Percentiles rank a stretch among this genome's conserved stretches.
These are phyloP conservation scores for Monosporascus sp. DNA, from an alignment of 2,329 filamentous ascomycete genomes.

Conservation along the genomic window DNA sequence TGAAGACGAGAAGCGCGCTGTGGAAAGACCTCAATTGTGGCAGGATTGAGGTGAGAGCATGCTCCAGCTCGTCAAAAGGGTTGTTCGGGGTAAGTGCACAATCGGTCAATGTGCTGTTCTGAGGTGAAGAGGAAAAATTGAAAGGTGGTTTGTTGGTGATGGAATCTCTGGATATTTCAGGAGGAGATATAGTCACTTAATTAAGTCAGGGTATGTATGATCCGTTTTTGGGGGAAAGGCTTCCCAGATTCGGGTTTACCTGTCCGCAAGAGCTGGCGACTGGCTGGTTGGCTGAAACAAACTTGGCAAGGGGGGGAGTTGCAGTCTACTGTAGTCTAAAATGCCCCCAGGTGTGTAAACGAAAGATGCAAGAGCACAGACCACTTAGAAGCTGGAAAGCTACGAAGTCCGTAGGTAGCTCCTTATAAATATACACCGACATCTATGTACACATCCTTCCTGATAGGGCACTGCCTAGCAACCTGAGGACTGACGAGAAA, in stretches of 20 bases:
- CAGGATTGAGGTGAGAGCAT: background rate
- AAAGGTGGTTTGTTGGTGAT: background rate
- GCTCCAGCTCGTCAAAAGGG: background rate
- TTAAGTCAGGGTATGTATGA: background rate
- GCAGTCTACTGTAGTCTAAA: background rate
- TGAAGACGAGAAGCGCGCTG: background rate
- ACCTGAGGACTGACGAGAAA: too few relatives aligned
- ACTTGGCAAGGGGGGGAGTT: background rate
- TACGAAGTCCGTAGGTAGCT: background rate
- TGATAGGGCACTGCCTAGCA: too few relatives aligned
- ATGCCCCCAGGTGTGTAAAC: background rate
- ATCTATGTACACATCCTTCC: too few relatives aligned
- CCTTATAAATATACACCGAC: background rate
- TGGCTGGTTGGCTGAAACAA: background rate
- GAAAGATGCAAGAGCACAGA: background rate
- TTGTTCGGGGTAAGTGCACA: background rate
- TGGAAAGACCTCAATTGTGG: background rate
- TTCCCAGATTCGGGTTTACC: background rate
- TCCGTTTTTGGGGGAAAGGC: background rate
- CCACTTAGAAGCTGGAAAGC: background rate
- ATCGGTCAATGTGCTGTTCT: too few relatives aligned
- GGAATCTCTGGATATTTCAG: background rate
- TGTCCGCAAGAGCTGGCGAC: background rate
- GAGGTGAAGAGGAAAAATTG: background rate
- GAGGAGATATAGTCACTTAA: background rate